Base-by-base conservation (phyloP, 495 filamentous ascomycete genomes). In the Penicillium canescens region DNA sequence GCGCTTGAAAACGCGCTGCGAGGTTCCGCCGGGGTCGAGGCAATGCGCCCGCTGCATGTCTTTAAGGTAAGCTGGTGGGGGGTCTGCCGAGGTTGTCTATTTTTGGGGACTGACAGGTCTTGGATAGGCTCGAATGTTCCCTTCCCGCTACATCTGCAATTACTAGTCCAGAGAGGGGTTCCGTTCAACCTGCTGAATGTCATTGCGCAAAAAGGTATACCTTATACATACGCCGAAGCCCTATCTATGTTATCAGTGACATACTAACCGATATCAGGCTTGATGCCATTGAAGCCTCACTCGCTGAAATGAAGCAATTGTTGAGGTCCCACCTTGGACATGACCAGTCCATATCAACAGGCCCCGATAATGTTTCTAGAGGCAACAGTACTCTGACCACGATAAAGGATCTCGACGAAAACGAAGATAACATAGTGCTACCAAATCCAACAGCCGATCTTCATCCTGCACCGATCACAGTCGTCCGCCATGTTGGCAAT, bases 31-130 rank as follows among this genome's bases (percentile, higher is more conserved):
- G 13, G 49, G 49, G 13, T 51, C 49, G 12, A 42, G 21, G 10
- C 49, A 51, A 51, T 51, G 49, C 16, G 31, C 49, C 12, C 49
- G 49, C 39, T 51, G 49, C 31, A 51, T 51, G 33, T 51, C 49
- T 34, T 20, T 51, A 23, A 51, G 49, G 49, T 51, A 10, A 31
- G 28, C 8, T 31, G 28, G 28, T 31, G 28, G 28, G 26, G 28
- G 28, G 28, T 5, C 6, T 5, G 28, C 28, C 28, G 28, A 31
- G 28, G 28, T 10, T 31, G 28, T 31, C 8, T 7, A 31, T 43
- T 12, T 7, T 23, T n/a, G 28, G 36, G 9, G 9, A 13, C 31
- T 21, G 9, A 20, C 18, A 42, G 28, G 28, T 31, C 28, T 9
- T 13, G 24, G 9, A 26, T 18, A 51, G 49, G n/a, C 39, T 51